Base-by-base conservation (phyloP, 2,329 filamentous ascomycete species). In the Aspergillus arachidicola region DNA sequence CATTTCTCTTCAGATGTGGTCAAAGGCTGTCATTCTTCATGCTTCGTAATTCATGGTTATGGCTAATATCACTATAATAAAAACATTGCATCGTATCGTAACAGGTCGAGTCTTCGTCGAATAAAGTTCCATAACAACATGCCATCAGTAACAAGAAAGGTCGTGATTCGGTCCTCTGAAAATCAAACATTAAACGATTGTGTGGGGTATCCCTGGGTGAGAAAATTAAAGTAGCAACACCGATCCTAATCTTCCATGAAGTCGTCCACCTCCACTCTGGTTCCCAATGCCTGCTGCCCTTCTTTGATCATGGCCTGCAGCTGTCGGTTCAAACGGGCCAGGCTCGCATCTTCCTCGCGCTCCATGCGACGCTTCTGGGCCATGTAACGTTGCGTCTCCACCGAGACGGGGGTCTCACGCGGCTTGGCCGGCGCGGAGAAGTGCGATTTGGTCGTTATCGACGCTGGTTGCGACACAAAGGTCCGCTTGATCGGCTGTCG, bases 301-400 rank as follows among this genome's bases (percentile, higher is more conserved):
- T 98, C 90, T 2, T 89, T 85, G 60, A 99, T 96, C 91, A 99
- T 93, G 38, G 89, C 91, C 73, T 91, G 87, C 55, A 98, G 81
- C 70, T 91, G 88, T 55, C 87, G 84, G 74, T 95, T 96, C 78
- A 98, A 88, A 30, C 90, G 87, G 56, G 88, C 88, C 69, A 98
- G 90, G 58, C 90, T 89, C 50, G 89, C 87, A 69, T 98, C 93
- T 9, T 91, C 86, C 69, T 94, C 89, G 53, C 88, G 84, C 71
- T 97, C 93, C 62, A 91, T 91, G 57, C 87, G 86, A 28, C 88
- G 83, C 68, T 90, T 86, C 72, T 87, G 86, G n/a, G 89, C 88
- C 6, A 92, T 89, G 61, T 94, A 87, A 51, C 86, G 85, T 73
- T 90, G 89, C 7, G 92, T 91, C 71, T 97, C 92, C 19, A 72